A percentile compares a stretch with the other conserved stretches of the same genome.
phyloP scores from a whole-genome alignment of 345 rosid genomes.

The Reutealis trisperma region DNA sequence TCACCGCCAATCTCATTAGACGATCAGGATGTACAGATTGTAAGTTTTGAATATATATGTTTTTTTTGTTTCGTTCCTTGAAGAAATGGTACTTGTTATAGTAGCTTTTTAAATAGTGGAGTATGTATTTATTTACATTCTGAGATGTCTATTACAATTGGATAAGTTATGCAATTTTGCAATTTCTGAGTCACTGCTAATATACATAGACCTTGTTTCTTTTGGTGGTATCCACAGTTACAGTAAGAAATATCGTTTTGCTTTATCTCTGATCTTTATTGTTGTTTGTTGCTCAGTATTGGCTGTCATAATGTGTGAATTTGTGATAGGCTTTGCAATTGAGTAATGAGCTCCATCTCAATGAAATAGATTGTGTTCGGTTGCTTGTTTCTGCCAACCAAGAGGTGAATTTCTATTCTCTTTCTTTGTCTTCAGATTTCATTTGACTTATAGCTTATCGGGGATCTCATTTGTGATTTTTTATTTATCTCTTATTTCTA shows the following conservation, averaged over 20 bases:
- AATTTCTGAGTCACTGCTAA: not conserved
- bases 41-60: constrained; percentile 35
- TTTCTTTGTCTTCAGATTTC: constrained; percentile 19
- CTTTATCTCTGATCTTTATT: not conserved
- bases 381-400: constrained; percentile 88
- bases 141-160: not conserved
- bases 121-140: not conserved
- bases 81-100: not conserved
- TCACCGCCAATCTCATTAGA: constrained; percentile 76
- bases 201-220: not conserved
- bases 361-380: constrained; percentile 82
- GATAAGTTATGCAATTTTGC: not conserved
- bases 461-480: constrained; percentile 11
- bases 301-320: constrained; percentile 2
- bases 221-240: not conserved
- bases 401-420: constrained; percentile 54
- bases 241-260: not conserved
- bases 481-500: constrained; percentile 29
- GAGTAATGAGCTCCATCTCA: constrained; percentile 90
- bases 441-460: not conserved
- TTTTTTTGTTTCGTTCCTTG: not conserved
- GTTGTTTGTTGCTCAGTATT: constrained; percentile 11
- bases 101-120: not conserved
- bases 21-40: constrained; percentile 86
- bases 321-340: constrained; percentile 64